Conservation (phyloP, 148 eudicot genomes). For the Cornus suecica region DNA sequence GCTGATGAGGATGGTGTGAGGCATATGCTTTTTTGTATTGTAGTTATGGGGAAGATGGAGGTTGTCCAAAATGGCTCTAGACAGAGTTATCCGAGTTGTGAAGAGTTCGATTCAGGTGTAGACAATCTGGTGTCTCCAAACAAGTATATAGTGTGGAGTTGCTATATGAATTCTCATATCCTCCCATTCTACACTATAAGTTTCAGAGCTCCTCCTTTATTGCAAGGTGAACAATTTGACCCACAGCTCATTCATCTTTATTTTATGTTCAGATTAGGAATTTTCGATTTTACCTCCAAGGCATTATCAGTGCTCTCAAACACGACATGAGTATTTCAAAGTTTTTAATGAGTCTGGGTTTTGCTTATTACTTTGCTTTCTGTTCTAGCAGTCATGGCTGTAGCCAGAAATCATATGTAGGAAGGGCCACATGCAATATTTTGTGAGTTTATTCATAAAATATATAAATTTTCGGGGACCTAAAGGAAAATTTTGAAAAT, state of each 20-base stretch:
- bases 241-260: background rate
- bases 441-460: too few relatives aligned
- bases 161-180: slow-evolving; percentile 66
- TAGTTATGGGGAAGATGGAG: slow-evolving; percentile 47
- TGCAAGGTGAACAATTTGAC: slow-evolving; percentile 25
- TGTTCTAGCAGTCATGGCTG: too few relatives aligned
- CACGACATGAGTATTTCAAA: too few relatives aligned
- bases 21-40: slow-evolving; percentile 64
- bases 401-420: too few relatives aligned
- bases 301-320: too few relatives aligned
- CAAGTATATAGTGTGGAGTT: slow-evolving; percentile 53
- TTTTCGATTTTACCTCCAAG: too few relatives aligned
- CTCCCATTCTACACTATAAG: slow-evolving; percentile 62
- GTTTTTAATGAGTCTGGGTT: too few relatives aligned
- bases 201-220: slow-evolving; percentile 34
- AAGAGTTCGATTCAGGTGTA: slow-evolving; percentile 49
- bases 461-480: too few relatives aligned
- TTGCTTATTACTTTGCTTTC: too few relatives aligned
- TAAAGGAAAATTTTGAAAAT: too few relatives aligned
- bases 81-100: slow-evolving; percentile 42
- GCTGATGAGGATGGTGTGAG: slow-evolving; percentile 57
- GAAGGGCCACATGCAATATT: too few relatives aligned
- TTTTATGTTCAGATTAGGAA: too few relatives aligned
- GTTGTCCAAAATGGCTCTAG: slow-evolving; percentile 34
- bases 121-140: slow-evolving; percentile 41